These are phyloP conservation scores for Symbiotaphrina buchneri DNA, from an alignment of 495 filamentous ascomycete genomes.

Conservation along the genomic window DNA sequence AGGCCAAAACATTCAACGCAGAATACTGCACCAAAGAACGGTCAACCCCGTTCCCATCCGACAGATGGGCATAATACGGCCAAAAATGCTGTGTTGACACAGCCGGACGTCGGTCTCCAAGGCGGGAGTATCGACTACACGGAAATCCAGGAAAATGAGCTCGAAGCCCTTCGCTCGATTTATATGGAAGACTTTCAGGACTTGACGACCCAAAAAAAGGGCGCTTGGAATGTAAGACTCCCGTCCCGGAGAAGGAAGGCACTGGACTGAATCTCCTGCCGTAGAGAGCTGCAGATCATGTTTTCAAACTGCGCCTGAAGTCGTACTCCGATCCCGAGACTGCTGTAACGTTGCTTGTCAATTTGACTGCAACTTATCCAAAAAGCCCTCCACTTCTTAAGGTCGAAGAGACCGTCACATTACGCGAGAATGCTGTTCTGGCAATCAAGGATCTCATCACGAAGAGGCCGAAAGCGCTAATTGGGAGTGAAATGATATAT, in stretches of 20 bases:
- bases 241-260: background rate
- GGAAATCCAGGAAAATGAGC: slow-evolving; percentile 68
- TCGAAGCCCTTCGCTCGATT: slow-evolving; percentile 70
- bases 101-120: no score
- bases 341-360: slow-evolving; percentile 37
- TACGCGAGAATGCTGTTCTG: slow-evolving; percentile 39
- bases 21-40: no score
- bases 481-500: slow-evolving; percentile 76
- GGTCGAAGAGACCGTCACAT: slow-evolving; percentile 33
- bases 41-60: no score
- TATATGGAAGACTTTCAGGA: slow-evolving; percentile 80
- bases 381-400: slow-evolving; percentile 59
- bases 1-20: no score
- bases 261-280: background rate
- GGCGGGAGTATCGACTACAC: no score
- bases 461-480: slow-evolving; percentile 43
- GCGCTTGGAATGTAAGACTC: slow-evolving; percentile 62
- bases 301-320: slow-evolving; percentile 59
- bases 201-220: slow-evolving; percentile 41
- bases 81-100: no score
- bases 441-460: slow-evolving; percentile 48
- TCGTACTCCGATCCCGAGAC: slow-evolving; percentile 45
- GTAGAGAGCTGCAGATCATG: slow-evolving; percentile 28
- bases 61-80: no score
- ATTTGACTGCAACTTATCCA: slow-evolving; percentile 79